Evolutionary conservation across 139 green algal species (phyloP).

Genomic region (Auxenochlorella pyrenoidosa): DNA sequence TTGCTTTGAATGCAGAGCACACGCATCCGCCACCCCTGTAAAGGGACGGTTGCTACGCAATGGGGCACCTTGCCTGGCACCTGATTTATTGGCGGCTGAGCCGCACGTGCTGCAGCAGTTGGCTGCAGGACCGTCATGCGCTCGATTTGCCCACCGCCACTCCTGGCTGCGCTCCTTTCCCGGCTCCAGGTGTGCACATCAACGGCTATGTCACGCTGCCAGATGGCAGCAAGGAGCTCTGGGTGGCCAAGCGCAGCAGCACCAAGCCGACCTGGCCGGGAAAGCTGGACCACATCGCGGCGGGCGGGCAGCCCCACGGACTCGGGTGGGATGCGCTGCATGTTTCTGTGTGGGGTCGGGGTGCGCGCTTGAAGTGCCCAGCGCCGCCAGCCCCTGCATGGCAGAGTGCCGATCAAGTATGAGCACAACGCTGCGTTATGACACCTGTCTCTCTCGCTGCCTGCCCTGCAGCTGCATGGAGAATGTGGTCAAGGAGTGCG

Average conservation of each 20-base stretch:
- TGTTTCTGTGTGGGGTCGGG: background rate
- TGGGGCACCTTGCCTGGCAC: background rate
- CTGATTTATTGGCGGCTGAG: too few species aligned
- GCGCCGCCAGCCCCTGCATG: too few species aligned
- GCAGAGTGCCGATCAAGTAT: too few species aligned
- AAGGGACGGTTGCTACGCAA: too few species aligned
- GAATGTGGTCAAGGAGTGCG: constrained; percentile 96
- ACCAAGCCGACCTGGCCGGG: constrained; percentile 93
- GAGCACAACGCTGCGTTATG: background rate
- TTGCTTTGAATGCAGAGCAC: too few species aligned
- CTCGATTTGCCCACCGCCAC: too few species aligned
- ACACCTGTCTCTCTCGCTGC: background rate
- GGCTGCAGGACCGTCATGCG: background rate
- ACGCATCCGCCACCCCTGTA: too few species aligned
- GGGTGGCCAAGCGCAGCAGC: constrained; percentile 82
- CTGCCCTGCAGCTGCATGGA: constrained; percentile 53
- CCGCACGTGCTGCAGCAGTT: background rate
- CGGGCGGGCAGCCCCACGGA: constrained; percentile 81
- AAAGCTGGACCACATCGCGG: constrained; percentile 96
- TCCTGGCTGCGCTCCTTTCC: too few species aligned
- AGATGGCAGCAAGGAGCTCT: constrained; percentile 76
- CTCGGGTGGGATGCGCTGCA: background rate
- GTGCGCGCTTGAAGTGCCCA: too few species aligned
- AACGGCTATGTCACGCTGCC: constrained; percentile 84
- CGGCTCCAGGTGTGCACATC: constrained; percentile 74